Evolutionary conservation across 2,329 filamentous ascomycete genomes (phyloP).

Genomic region (Pyrenophora teres): DNA sequence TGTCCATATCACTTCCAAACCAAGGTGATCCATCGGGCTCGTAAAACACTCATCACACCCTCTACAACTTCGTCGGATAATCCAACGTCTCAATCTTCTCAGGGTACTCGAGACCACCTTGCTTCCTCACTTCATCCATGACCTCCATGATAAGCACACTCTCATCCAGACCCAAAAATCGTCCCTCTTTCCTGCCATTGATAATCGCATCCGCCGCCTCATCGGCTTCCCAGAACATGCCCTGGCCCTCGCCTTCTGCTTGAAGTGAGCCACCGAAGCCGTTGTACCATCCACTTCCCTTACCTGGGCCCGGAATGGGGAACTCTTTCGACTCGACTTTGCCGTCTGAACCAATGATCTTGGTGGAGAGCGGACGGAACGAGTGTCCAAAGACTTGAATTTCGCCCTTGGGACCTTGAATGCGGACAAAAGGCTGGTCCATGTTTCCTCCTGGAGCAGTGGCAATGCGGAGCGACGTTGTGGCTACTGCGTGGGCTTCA

Average conservation of each 20-base stretch:
- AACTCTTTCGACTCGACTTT: constrained; percentile 56
- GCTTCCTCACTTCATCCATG: constrained; percentile 71
- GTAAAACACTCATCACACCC: background rate
- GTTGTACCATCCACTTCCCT: constrained; percentile 54
- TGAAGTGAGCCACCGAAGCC: constrained; percentile 51
- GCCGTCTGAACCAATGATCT: constrained; percentile 60
- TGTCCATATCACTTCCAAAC: constrained; percentile 8
- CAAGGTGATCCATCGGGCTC: too few relatives aligned
- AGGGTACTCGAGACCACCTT: constrained; percentile 66
- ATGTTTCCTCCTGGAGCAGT: constrained; percentile 62
- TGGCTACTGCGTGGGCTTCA: constrained; percentile 72
- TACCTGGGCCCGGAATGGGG: constrained; percentile 53
- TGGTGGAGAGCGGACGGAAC: constrained; percentile 70
- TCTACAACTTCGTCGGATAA: constrained; percentile 38
- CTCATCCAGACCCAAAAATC: constrained; percentile 67
- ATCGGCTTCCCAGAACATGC: constrained; percentile 90
- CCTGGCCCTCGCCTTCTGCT: constrained; percentile 68
- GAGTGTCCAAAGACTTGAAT: constrained; percentile 77
- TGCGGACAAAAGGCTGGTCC: constrained; percentile 70
- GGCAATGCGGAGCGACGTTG: constrained; percentile 50
- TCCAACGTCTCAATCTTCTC: constrained; percentile 65
- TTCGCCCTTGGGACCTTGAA: constrained; percentile 80
- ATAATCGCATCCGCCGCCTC: constrained; percentile 75
- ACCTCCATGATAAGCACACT: constrained; percentile 84
- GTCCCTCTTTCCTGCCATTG: constrained; percentile 78